Evolutionary conservation across 2,329 filamentous ascomycete genomes (phyloP).

Genomic region (Apiospora phragmitis): DNA sequence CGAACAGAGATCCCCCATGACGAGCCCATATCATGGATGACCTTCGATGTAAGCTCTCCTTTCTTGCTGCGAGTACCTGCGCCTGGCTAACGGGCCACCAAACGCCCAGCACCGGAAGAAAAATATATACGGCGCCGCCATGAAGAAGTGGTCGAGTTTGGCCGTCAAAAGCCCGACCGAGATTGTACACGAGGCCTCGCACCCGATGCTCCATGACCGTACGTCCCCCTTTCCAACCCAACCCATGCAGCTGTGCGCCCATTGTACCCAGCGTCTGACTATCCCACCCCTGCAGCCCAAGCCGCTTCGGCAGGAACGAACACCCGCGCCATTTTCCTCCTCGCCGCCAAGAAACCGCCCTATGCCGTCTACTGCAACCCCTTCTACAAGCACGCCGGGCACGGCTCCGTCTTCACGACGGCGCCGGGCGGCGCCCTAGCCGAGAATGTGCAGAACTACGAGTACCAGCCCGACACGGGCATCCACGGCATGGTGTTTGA

Average conservation of each 20-base stretch:
- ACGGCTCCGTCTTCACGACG: constrained; percentile 74
- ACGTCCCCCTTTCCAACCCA: constrained; percentile 32
- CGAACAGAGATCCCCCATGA: constrained; percentile 78
- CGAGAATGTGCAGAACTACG: constrained; percentile 70
- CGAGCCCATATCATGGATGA: constrained; percentile 93
- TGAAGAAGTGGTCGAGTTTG: constrained; percentile 92
- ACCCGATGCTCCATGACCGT: constrained; percentile 77
- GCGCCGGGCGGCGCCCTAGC: constrained; percentile 57
- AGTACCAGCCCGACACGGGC: constrained; percentile 68
- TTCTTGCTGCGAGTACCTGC: neutral
- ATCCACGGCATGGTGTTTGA: constrained; percentile 86
- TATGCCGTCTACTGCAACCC: constrained; percentile 87
- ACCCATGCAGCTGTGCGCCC: constrained; percentile 10
- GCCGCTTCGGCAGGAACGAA: constrained; percentile 72
- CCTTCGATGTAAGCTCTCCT: constrained; percentile 69
- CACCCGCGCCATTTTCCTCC: constrained; percentile 85
- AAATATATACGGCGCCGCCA: constrained; percentile 84
- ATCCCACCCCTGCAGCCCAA: constrained; percentile 48
- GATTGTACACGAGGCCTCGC: constrained; percentile 73
- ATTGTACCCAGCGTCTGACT: constrained; percentile 18
- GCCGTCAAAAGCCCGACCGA: constrained; percentile 72
- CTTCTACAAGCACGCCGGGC: constrained; percentile 84
- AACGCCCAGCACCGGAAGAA: constrained; percentile 69
- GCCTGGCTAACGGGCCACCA: constrained; percentile 18
- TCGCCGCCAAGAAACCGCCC: constrained; percentile 75